These are phyloP conservation scores for Hanseniaspora uvarum DNA, from an alignment of 1,139 yeast species.

Conservation along the genomic window DNA sequence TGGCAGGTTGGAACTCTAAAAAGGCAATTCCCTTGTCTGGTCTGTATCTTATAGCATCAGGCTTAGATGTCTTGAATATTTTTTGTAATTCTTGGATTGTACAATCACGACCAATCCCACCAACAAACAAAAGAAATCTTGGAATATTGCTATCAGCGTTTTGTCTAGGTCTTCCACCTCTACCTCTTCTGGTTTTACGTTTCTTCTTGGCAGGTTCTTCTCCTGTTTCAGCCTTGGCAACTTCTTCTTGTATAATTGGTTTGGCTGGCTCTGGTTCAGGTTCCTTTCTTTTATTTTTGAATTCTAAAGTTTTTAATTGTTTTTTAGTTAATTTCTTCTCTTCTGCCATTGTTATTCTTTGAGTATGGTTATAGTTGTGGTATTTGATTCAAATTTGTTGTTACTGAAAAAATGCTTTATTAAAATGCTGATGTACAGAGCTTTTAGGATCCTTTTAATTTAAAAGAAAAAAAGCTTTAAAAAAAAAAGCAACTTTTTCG, in stretches of 20 bases:
- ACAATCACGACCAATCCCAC: constrained; percentile 72
- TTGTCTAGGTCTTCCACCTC: constrained; percentile 47
- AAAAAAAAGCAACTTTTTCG: constrained; percentile 3
- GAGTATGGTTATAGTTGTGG: too few relatives aligned
- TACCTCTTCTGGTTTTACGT: constrained; percentile 69
- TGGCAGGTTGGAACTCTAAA: constrained; percentile 62
- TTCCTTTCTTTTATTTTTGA: constrained; percentile 32
- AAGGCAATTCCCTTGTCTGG: constrained; percentile 87
- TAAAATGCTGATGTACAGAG: too few relatives aligned
- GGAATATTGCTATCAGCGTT: constrained; percentile 22
- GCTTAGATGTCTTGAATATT: constrained; percentile 69
- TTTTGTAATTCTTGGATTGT: constrained; percentile 50
- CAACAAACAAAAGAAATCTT: constrained; percentile 80
- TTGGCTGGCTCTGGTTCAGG: constrained; percentile 28
- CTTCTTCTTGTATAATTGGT: too few relatives aligned
- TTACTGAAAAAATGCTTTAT: too few relatives aligned
- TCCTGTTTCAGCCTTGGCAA: constrained; percentile 22
- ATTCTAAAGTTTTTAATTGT: constrained; percentile 67
- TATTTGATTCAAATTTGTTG: too few relatives aligned
- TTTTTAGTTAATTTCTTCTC: constrained; percentile 57
- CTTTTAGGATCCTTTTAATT: too few relatives aligned
- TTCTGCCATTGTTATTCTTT: constrained; percentile 12
- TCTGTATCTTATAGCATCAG: constrained; percentile 68
- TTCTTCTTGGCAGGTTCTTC: constrained; percentile 45
- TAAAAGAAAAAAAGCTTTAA: too few relatives aligned